Percentiles rank a stretch among this genome's conserved stretches.
Evolutionary conservation across 192 early-diverging fungal species (phyloP).

Genomic region (Coemansia sp.): DNA sequence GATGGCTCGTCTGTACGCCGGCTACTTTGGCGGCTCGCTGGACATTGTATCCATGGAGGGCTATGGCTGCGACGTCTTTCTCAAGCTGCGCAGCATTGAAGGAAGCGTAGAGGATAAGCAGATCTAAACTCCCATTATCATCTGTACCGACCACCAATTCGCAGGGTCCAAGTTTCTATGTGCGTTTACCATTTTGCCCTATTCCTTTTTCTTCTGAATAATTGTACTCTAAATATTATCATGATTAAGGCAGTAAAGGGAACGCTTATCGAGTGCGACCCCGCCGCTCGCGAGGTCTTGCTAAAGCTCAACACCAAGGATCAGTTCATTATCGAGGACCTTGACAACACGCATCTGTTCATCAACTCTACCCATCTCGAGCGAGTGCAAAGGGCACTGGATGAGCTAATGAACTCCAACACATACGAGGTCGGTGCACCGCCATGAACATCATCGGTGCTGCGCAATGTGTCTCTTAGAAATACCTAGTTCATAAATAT

Average conservation of each 20-base stretch:
- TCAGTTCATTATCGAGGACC: conserved; percentile 78
- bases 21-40: conserved; percentile 91
- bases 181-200: too few relatives aligned
- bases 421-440: conserved; percentile 56
- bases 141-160: not conserved
- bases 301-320: conserved; percentile 65
- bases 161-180: not conserved
- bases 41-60: conserved; percentile 80
- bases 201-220: not conserved
- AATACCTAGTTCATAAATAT: too few relatives aligned
- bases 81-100: conserved; percentile 85
- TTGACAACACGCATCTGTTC: conserved; percentile 81
- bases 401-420: conserved; percentile 73
- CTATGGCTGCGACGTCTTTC: conserved; percentile 90
- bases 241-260: conserved; percentile 53
- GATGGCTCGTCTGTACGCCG: conserved; percentile 82
- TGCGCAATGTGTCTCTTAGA: too few relatives aligned
- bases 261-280: conserved; percentile 69
- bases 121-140: conserved; percentile 25
- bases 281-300: conserved; percentile 74
- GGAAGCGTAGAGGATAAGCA: conserved; percentile 53
- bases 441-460: not conserved
- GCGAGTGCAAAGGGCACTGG: conserved; percentile 61
- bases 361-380: conserved; percentile 63
- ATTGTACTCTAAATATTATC: not conserved